phyloP scores from a whole-genome alignment of 345 rosid genomes.

The Citrus mangshanensis region DNA sequence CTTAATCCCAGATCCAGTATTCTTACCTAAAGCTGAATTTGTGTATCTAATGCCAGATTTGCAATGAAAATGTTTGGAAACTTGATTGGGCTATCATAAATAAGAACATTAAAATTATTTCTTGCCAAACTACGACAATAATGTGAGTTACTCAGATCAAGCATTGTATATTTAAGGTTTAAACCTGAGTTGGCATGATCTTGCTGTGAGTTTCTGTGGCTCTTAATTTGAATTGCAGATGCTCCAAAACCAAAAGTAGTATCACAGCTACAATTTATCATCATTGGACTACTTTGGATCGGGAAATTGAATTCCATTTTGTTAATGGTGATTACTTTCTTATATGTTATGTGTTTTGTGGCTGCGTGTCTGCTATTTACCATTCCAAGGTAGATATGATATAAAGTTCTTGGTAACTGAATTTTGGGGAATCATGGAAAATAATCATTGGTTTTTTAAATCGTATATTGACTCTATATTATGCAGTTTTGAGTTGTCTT shows the following conservation, averaged over 20 bases:
- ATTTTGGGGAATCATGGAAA: not conserved
- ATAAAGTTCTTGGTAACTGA: not conserved
- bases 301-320: not conserved
- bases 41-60: not conserved
- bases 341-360: not conserved
- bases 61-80: not conserved
- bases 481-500: not conserved
- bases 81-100: not conserved
- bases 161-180: not conserved
- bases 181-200: not conserved
- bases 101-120: not conserved
- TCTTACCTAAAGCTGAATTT: not conserved
- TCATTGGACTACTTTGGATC: not conserved
- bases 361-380: not conserved
- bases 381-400: not conserved
- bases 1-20: not conserved
- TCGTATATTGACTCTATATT: not conserved
- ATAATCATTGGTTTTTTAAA: not conserved
- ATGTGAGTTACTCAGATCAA: not conserved
- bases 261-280: not conserved
- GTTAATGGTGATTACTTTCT: not conserved
- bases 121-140: not conserved
- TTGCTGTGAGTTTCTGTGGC: not conserved
- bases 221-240: not conserved
- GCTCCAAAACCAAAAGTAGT: not conserved